Evolutionary conservation across 2,329 filamentous ascomycete genomes (phyloP).

Genomic region (Aspergillus pseudoglaucus): DNA sequence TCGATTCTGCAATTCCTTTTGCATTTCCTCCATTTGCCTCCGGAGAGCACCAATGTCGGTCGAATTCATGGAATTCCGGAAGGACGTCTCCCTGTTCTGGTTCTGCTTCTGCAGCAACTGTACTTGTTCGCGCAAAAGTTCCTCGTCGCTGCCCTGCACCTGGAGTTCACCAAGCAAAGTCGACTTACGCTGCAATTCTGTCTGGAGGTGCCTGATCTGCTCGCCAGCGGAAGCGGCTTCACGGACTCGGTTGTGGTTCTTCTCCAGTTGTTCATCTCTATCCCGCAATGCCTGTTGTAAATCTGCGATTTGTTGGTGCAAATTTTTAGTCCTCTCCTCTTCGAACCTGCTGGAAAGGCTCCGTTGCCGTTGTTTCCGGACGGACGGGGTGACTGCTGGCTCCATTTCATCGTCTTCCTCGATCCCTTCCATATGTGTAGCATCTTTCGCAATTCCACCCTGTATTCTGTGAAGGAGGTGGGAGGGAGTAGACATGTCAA

Average conservation of each 20-base stretch:
- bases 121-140: conserved; percentile 23
- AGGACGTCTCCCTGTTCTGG: conserved; percentile 18
- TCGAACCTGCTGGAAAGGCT: conserved; percentile 11
- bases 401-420: conserved; percentile 26
- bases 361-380: conserved; percentile 17
- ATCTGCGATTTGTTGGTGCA: conserved; percentile 27
- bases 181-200: conserved; percentile 29
- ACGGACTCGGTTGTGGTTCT: conserved; percentile 23
- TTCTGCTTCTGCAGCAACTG: conserved; percentile 22
- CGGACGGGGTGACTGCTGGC: conserved; percentile 20
- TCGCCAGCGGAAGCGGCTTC: conserved; percentile 32
- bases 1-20: conserved; percentile 24
- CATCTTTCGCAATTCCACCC: conserved; percentile 19
- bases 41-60: conserved; percentile 21
- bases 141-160: conserved; percentile 16
- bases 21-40: conserved; percentile 26
- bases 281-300: conserved; percentile 26
- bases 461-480: conserved; percentile 30
- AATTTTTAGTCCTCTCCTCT: conserved; percentile 14
- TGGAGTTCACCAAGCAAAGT: conserved; percentile 22
- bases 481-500: conserved; percentile 40
- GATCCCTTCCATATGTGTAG: conserved; percentile 31
- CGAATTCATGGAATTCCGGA: conserved; percentile 15
- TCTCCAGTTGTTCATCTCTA: conserved; percentile 29
- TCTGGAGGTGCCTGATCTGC: conserved; percentile 33